Base-by-base conservation (phyloP, 495 filamentous ascomycete species). In the Amorphotheca resinae region DNA sequence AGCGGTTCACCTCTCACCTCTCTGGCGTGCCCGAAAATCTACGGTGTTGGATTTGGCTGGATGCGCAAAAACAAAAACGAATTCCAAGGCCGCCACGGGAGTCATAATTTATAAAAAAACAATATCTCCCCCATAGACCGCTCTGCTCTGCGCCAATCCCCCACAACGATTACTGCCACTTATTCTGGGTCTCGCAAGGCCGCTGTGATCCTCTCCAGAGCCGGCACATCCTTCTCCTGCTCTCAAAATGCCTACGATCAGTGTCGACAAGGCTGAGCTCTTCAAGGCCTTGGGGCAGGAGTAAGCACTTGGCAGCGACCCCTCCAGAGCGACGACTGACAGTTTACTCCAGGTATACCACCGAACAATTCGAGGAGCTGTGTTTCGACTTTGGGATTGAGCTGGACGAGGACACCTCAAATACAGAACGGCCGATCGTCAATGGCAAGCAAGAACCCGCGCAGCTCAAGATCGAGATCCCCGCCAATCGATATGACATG, bases 371-470 rank as follows among this genome's bases (percentile, higher is more conserved):
- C 59, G 89, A 98, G 57, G 81, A 93, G 57, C 68, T 99, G 51
- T 99, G 91, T 60, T 98, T 99, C 73, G 91, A 99, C 52, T 99
- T 94, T 60, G 91, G 87, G 43, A 93, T 98, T 56, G 91, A 98
- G 60, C 77, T 98, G 49, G 91, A 98, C 64, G 87, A 94, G 68
- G 91, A 98, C 67, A 93, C 86, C 28, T 79, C 85, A 34, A 69
- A 85, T 58, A 65, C 69, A 41, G 73, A 82, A 44, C 73, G 83
- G 38, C 83, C 83, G 22, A 74, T 80, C 38, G 73, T 82, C 48
- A 70, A 84, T 59, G 81, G 81, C 57, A 72, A 79, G 51, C 82
- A 94, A 62, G 85, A 93, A 64, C 74, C 84, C 4, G 80, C 93
- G 35, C 82, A 96, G 65, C 73, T 96, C 57, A 94, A 93, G 72